These are phyloP conservation scores for Coelastrella sp. DNA, from an alignment of 139 green algal species.

Conservation along the genomic window DNA sequence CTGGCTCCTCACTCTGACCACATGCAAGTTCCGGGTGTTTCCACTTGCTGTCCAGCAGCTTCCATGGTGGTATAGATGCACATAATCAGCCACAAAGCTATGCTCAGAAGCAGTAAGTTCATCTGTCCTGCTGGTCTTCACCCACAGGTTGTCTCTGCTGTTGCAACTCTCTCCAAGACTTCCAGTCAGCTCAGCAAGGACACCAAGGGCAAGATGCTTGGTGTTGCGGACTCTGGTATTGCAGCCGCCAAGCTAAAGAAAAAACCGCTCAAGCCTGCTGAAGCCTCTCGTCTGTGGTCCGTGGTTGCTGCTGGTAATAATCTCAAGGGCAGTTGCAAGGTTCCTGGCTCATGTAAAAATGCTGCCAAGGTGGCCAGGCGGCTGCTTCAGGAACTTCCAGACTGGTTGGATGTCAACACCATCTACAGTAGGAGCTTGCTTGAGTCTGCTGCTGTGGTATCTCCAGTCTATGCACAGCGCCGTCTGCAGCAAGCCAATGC, in stretches of 20 bases:
- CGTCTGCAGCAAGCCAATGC: background rate
- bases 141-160: conserved; percentile 26
- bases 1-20: background rate
- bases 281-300: background rate
- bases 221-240: conserved; percentile 1
- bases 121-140: background rate
- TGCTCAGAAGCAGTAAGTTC: background rate
- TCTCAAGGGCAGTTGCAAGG: background rate
- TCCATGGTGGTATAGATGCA: background rate
- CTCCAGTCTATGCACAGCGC: background rate
- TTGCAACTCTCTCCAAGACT: conserved; percentile 27
- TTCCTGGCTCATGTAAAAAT: background rate
- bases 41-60: no score
- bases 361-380: background rate
- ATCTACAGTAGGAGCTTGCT: conserved; percentile 1
- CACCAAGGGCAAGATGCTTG: conserved; percentile 23
- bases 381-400: background rate
- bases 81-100: background rate
- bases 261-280: background rate
- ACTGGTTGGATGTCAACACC: background rate
- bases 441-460: background rate
- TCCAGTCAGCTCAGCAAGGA: conserved; percentile 9
- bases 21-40: no score
- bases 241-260: background rate
- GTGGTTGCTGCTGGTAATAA: conserved; percentile 13